Evolutionary conservation across 2,329 filamentous ascomycete species (phyloP).

Genomic region (Cryphonectria parasitica): DNA sequence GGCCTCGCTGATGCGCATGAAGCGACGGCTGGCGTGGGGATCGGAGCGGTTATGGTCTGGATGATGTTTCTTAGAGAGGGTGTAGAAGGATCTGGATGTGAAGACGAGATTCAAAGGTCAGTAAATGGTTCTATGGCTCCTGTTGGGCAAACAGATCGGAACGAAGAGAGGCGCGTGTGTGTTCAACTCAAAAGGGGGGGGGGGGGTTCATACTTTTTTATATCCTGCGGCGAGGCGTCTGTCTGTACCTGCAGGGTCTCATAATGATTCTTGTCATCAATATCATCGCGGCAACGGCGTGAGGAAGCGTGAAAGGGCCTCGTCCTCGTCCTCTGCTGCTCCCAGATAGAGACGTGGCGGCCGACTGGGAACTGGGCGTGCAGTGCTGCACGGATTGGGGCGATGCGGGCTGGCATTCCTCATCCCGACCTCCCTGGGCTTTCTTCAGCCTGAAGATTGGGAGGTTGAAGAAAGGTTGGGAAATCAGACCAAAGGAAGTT

Average conservation of each 20-base stretch:
- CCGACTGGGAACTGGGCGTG: constrained; percentile 26
- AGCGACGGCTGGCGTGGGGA: constrained; percentile 72
- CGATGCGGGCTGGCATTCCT: constrained; percentile 63
- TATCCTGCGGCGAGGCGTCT: constrained; percentile 72
- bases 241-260: constrained; percentile 74
- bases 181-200: no score
- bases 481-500: neutral
- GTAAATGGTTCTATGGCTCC: neutral
- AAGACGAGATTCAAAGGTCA: constrained; percentile 1
- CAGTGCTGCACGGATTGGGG: constrained; percentile 37
- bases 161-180: constrained; percentile 12
- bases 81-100: constrained; percentile 75
- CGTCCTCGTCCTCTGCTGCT: constrained; percentile 5
- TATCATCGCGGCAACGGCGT: constrained; percentile 34
- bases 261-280: constrained; percentile 70
- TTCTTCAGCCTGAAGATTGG: constrained; percentile 17
- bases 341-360: constrained; percentile 8
- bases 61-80: constrained; percentile 88
- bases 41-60: constrained; percentile 86
- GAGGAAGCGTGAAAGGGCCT: constrained; percentile 39
- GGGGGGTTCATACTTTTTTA: constrained; percentile 70
- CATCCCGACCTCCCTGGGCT: constrained; percentile 51
- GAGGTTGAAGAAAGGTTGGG: neutral
- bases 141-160: neutral
- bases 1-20: constrained; percentile 82